Base-by-base conservation (phyloP, 768 basidiomycete genomes). In the Pleurotus djamor region DNA sequence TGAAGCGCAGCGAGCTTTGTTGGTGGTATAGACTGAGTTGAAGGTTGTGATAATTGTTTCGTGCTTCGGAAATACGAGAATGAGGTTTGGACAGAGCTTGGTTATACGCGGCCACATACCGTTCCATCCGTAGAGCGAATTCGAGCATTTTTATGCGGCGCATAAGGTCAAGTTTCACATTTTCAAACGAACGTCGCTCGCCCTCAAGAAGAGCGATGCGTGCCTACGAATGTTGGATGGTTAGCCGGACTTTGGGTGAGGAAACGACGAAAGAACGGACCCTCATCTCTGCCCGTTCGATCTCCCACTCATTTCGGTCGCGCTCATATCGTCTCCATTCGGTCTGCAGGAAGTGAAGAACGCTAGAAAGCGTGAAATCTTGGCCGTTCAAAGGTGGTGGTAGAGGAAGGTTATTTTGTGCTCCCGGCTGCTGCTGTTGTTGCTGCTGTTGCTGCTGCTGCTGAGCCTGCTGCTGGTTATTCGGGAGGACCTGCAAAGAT, bases 281-380 rank as follows among this genome's bases (percentile, higher is more conserved):
- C 83, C 96, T 83, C 96, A 98, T 98, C 76, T 98, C 97, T 35
- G 97, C 97, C 66, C 97, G 82, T 76, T 98, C 97, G 67, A 99
- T 99, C 81, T 99, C 97, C 96, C 96, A 99, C 76, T 99, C 97
- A 71, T 99, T 99, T 68, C 96, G 84, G 77, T 99, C 97, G 72
- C 96, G 88, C 74, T 98, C 97, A 69, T 97, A 98, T 61, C 93
- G 83, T 62, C 97, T 83, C 94, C 96, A 98, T 79, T 99, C 97
- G 17, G 93, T 94, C 78, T 99, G 97, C 54, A 98, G 83, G 73
- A 94, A 99, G 78, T 99, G 97, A 62, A 99, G 82, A 60, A 98
- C 95, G 68, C 86, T 90, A 5, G 95, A 96, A 57, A 98, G 86
- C 49, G 89, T 97, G 72, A 91, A 92, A 74, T 96, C 94, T 72